Conservation (phyloP, 306 rosid genomes). For the Luffa acutangula region DNA sequence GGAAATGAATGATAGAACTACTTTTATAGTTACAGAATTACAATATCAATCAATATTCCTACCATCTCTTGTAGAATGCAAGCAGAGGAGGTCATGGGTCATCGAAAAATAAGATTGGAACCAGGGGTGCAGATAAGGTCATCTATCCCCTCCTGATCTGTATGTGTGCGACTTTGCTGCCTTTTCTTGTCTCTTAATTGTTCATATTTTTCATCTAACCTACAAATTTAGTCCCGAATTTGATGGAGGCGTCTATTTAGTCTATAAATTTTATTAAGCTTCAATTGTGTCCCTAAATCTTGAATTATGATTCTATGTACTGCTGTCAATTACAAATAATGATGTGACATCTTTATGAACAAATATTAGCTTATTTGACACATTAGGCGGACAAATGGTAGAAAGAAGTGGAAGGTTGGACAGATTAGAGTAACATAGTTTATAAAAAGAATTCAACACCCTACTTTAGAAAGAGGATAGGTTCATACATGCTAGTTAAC, state of each 20-base stretch:
- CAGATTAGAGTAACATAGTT: not conserved
- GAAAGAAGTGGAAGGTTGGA: not conserved
- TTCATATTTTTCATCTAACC: not conserved
- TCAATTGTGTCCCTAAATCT: not conserved
- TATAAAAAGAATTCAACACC: not conserved
- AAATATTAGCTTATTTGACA: not conserved
- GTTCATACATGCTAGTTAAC: not conserved
- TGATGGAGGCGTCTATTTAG: not conserved
- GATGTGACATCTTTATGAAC: not conserved
- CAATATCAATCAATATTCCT: constrained; percentile 2
- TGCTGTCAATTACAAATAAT: not conserved
- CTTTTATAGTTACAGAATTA: not conserved
- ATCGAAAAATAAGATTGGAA: constrained; percentile 79
- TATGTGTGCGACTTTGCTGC: not conserved
- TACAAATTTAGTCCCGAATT: not conserved
- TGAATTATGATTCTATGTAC: not conserved
- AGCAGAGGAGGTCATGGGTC: constrained; percentile 68
- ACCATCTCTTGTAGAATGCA: constrained; percentile 42
- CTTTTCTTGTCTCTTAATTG: constrained; percentile 6
- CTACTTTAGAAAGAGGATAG: not conserved
- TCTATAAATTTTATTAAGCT: not conserved
- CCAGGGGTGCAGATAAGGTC: constrained; percentile 79
- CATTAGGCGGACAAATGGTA: not conserved
- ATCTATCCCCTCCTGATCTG: not conserved
- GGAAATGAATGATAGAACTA: not conserved